These are phyloP conservation scores for Wickerhamomyces kurtzmanii DNA, from an alignment of 805 yeast genomes.

Conservation along the genomic window DNA sequence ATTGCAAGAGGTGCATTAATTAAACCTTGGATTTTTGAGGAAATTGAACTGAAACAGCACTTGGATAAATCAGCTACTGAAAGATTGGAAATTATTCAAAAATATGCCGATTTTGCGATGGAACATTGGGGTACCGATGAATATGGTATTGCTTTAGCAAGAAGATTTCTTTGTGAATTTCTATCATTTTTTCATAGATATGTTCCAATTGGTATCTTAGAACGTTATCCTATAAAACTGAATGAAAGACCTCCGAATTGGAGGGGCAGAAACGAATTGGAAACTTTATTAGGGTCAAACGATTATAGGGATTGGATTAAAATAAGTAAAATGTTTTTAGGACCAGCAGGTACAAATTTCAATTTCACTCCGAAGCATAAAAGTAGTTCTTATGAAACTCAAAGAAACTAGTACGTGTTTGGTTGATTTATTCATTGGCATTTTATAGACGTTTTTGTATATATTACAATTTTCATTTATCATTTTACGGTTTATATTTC, in stretches of 20 bases:
- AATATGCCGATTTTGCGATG: slow-evolving; percentile 70
- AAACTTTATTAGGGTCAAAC: slow-evolving; percentile 75
- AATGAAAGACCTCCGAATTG: slow-evolving; percentile 93
- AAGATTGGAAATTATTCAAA: slow-evolving; percentile 65
- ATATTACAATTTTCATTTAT: neutral
- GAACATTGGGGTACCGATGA: slow-evolving; percentile 99
- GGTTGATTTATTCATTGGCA: slow-evolving; percentile 8
- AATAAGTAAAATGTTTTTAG: slow-evolving; percentile 89
- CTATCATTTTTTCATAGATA: slow-evolving; percentile 90
- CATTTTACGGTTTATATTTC: too few species aligned
- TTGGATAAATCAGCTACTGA: slow-evolving; percentile 87
- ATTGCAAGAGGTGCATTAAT: slow-evolving; percentile 96
- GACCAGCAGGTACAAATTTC: slow-evolving; percentile 69
- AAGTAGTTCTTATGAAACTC: slow-evolving; percentile 61
- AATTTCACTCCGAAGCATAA: slow-evolving; percentile 90
- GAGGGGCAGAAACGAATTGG: slow-evolving; percentile 89
- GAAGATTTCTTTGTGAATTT: slow-evolving; percentile 91
- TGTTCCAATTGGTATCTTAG: slow-evolving; percentile 89
- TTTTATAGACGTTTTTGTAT: too few species aligned
- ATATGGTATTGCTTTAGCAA: slow-evolving; percentile 79
- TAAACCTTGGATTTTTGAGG: slow-evolving; percentile 99
- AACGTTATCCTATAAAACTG: slow-evolving; percentile 75
- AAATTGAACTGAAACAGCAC: slow-evolving; percentile 80
- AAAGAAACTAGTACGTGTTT: too few species aligned
- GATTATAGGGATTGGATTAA: slow-evolving; percentile 95